These are phyloP conservation scores for Populus tomentosa DNA, from an alignment of 441 rosid genomes.

Conservation along the genomic window DNA sequence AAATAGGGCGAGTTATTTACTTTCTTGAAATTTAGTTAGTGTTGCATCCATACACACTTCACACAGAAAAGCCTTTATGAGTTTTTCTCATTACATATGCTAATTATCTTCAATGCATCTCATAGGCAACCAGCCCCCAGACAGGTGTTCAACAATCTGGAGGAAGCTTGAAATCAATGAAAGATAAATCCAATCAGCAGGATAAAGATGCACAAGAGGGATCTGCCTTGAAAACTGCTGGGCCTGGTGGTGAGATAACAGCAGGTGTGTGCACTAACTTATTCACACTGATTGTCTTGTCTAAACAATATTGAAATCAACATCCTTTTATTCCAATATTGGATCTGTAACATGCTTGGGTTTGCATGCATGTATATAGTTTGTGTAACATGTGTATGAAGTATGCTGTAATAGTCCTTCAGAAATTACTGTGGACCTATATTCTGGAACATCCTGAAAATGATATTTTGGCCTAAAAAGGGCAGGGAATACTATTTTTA, in stretches of 20 bases:
- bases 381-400: not conserved
- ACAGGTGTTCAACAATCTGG: conserved; percentile 69
- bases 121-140: conserved; percentile 92
- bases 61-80: not conserved
- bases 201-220: conserved; percentile 85
- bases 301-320: conserved; percentile 1
- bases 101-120: conserved; percentile 15
- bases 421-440: too few species aligned
- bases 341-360: conserved; percentile 5
- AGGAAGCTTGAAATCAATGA: conserved; percentile 87
- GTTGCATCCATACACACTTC: not conserved
- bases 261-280: conserved; percentile 63
- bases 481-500: not conserved
- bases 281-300: conserved; percentile 5
- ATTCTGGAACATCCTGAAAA: too few species aligned
- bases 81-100: conserved; percentile 4
- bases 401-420: not conserved
- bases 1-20: conserved; percentile 54
- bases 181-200: conserved; percentile 64
- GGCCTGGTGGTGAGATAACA: conserved; percentile 96
- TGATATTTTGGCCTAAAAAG: too few species aligned
- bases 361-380: not conserved
- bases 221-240: conserved; percentile 84
- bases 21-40: conserved; percentile 16
- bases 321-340: not conserved